Evolutionary conservation across 352 stramenopile species (phyloP).

Genomic region (Discostella stelligera): DNA sequence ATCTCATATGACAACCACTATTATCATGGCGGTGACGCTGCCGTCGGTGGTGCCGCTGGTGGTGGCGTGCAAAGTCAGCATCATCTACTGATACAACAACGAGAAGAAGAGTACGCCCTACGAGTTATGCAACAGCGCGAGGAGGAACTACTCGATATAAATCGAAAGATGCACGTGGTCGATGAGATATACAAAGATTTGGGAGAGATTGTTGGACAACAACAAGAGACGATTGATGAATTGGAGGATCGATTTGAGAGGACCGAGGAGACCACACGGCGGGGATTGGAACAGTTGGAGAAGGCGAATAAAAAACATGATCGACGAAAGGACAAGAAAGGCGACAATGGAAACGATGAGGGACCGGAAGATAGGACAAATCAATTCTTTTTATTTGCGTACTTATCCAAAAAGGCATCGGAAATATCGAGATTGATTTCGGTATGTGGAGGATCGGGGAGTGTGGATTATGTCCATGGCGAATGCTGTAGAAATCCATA

Average conservation of each 20-base stretch:
- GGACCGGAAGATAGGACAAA: slow-evolving; percentile 4
- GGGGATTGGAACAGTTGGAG: slow-evolving; percentile 58
- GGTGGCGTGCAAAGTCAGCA: neutral
- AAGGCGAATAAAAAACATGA: slow-evolving; percentile 39
- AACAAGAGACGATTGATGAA: slow-evolving; percentile 75
- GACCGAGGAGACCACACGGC: slow-evolving; percentile 46
- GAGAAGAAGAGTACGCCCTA: slow-evolving; percentile 39
- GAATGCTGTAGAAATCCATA: slow-evolving; percentile 10
- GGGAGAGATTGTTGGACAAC: slow-evolving; percentile 62
- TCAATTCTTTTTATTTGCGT: slow-evolving; percentile 21
- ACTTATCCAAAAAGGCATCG: slow-evolving; percentile 13
- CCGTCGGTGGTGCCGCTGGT: neutral
- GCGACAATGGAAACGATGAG: neutral
- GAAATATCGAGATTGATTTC: slow-evolving; percentile 31
- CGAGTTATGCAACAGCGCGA: slow-evolving; percentile 64
- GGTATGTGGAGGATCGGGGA: slow-evolving; percentile 29
- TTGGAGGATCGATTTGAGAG: slow-evolving; percentile 57
- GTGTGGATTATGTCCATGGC: slow-evolving; percentile 25
- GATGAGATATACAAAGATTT: slow-evolving; percentile 77
- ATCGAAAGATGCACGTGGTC: slow-evolving; percentile 65
- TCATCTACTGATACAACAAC: slow-evolving; percentile 21
- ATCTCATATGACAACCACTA: neutral
- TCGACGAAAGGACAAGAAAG: slow-evolving; percentile 1
- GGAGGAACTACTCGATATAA: slow-evolving; percentile 54
- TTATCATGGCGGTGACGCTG: neutral